Base-by-base conservation (phyloP, 2,329 filamentous ascomycete species). In the Hymenoscyphus albidus region DNA sequence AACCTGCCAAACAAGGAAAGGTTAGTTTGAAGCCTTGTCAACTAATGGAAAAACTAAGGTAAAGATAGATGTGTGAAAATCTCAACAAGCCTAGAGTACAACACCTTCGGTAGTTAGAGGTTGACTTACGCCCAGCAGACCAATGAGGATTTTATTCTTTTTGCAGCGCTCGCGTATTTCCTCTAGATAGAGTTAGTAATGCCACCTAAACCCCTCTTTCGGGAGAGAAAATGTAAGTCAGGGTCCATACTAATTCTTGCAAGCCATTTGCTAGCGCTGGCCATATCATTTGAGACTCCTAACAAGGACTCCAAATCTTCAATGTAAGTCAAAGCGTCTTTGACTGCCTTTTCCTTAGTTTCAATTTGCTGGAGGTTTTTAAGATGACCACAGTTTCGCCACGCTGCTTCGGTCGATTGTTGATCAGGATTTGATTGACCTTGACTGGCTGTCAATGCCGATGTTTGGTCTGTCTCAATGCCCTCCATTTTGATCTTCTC, bases 111-210 rank as follows among this genome's bases (percentile, higher is more conserved):
- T 35, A 35, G 35, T 35, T 5, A 35, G 35, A 35, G 9, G 9
- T 35, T 35, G 9, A 35, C 35, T 35, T 35, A 78, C 80, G 16
- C 86, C 85, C 78, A 88, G 84, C 32, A 88, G 75, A 3, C 68
- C 70, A 38, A 71, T 59, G 0, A 56, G 13, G 3, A 72, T 38
- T 40, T 57, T 42, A 39, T 31, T 66, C 5, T 65, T 38, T 40
- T 65, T 63, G 31, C 67, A 66, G 16, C 55, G 27, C 14, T 32
- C 22, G 0, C 62, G n/a, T 48, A 69, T 63, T 5, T 42, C 51
- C 27, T 64, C 62, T 58, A 9, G 16, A 16, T 7, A 40, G 32
- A 27, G 3, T 42, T 4, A 32, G n/a, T 14, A 27, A 3, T 22
- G n/a, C 22, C n/a, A 12, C n/a, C 18, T n/a, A 7, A 22, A 22